A percentile compares a stretch with the other conserved stretches of the same genome.
phyloP scores from a whole-genome alignment of 805 yeast genomes.

The Jamesozyma spencerorum region DNA sequence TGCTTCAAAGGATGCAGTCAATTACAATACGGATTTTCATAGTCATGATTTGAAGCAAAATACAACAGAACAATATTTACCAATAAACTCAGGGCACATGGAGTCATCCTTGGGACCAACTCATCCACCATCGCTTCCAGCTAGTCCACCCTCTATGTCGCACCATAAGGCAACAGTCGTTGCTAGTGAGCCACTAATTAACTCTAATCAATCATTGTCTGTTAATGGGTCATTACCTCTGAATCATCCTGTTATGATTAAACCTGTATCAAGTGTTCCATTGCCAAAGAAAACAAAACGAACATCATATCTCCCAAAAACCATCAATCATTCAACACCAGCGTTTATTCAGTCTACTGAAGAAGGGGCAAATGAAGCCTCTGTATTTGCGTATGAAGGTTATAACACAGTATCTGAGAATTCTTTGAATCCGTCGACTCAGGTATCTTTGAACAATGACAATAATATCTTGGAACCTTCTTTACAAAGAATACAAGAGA shows the following conservation, averaged over 20 bases:
- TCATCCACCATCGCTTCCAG: too few species aligned
- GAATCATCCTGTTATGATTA: too few species aligned
- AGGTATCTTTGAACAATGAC: too few species aligned
- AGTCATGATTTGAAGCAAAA: neutral
- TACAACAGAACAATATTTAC: neutral
- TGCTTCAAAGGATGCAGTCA: neutral
- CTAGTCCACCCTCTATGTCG: too few species aligned
- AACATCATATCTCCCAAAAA: conserved; percentile 6
- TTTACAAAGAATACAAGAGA: too few species aligned
- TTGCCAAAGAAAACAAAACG: conserved; percentile 5
- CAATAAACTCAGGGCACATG: neutral
- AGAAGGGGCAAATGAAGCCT: neutral
- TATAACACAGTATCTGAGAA: conserved; percentile 1
- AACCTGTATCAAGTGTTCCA: too few species aligned
- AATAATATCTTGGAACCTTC: too few species aligned
- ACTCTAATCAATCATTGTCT: too few species aligned
- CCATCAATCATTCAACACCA: neutral
- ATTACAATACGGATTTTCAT: neutral
- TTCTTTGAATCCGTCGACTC: neutral
- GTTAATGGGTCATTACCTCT: too few species aligned
- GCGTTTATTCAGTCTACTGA: neutral
- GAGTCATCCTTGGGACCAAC: too few species aligned
- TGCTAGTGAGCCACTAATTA: too few species aligned
- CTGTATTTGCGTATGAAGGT: conserved; percentile 3
- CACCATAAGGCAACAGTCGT: too few species aligned